These are phyloP conservation scores for Brettanomyces nanus DNA, from an alignment of 805 yeast species.

Conservation along the genomic window DNA sequence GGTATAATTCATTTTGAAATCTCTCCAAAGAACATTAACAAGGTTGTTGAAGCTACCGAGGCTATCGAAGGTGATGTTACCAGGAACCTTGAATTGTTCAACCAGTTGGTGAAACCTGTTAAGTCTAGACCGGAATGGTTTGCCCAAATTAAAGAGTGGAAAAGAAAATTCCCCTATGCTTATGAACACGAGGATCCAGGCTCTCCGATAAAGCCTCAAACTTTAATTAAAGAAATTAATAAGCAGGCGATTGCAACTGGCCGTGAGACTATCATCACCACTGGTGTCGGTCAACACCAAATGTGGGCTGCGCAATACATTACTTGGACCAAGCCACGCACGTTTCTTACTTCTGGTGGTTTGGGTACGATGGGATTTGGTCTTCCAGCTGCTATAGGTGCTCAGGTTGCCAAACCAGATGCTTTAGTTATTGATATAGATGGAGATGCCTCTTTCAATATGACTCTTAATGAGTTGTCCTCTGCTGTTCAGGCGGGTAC, in stretches of 20 bases:
- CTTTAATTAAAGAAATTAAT: slow-evolving; percentile 72
- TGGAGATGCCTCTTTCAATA: slow-evolving; percentile 98
- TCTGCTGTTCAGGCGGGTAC: slow-evolving; percentile 92
- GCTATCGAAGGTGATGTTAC: slow-evolving; percentile 97
- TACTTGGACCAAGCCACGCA: slow-evolving; percentile 88
- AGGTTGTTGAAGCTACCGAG: slow-evolving; percentile 92
- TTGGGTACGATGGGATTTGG: slow-evolving; percentile 99
- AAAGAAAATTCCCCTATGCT: slow-evolving; percentile 73
- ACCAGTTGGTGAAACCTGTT: slow-evolving; percentile 63
- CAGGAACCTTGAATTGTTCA: slow-evolving; percentile 58
- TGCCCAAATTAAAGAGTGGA: slow-evolving; percentile 68
- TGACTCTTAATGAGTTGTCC: slow-evolving; percentile 89
- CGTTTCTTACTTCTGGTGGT: slow-evolving; percentile 97
- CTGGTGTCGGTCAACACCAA: slow-evolving; percentile 99
- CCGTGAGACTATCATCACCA: slow-evolving; percentile 80
- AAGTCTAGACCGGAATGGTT: slow-evolving; percentile 76
- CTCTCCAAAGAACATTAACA: slow-evolving; percentile 93
- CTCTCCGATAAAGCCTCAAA: slow-evolving; percentile 84
- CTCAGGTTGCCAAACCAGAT: slow-evolving; percentile 93
- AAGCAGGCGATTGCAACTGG: slow-evolving; percentile 54
- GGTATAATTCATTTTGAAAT: slow-evolving; percentile 97
- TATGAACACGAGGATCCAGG: slow-evolving; percentile 78
- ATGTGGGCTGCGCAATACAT: slow-evolving; percentile 99
- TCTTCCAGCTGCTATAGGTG: slow-evolving; percentile 96
- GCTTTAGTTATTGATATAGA: slow-evolving; percentile 94